A percentile compares a stretch with the other conserved stretches of the same genome.
These are phyloP conservation scores for Harrya chromipes DNA, from an alignment of 768 basidiomycete species.

Conservation along the genomic window DNA sequence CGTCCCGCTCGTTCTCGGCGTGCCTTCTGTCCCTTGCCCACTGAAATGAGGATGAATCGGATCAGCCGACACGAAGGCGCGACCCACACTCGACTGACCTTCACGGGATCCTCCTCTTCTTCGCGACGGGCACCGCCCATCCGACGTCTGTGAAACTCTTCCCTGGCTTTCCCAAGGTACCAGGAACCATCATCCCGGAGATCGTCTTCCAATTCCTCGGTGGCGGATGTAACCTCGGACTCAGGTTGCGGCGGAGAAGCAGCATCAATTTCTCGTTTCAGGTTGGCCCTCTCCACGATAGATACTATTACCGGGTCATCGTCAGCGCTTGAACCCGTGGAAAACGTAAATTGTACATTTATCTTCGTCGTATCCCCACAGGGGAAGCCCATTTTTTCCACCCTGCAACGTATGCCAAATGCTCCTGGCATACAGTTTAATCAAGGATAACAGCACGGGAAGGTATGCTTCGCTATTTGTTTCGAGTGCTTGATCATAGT, in stretches of 20 bases:
- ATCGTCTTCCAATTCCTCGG: slow-evolving; percentile 29
- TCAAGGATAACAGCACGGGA: slow-evolving; percentile 78
- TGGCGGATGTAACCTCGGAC: slow-evolving; percentile 5
- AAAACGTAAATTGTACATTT: slow-evolving; percentile 17
- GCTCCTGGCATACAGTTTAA: slow-evolving; percentile 79
- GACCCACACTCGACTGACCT: slow-evolving; percentile 41
- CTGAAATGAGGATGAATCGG: slow-evolving; percentile 34
- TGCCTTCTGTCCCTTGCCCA: slow-evolving; percentile 77
- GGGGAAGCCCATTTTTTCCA: slow-evolving; percentile 60
- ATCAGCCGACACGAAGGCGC: slow-evolving; percentile 1
- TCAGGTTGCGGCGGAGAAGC: slow-evolving; percentile 8
- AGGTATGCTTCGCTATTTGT: slow-evolving; percentile 88
- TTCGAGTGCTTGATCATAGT: slow-evolving; percentile 88
- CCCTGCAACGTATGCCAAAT: slow-evolving; percentile 80
- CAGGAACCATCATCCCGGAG: slow-evolving; percentile 58
- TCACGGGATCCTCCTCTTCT: slow-evolving; percentile 70
- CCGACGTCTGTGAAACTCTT: slow-evolving; percentile 65
- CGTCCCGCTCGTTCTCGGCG: slow-evolving; percentile 68
- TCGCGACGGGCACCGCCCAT: slow-evolving; percentile 38
- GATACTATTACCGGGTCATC: slow-evolving; percentile 14
- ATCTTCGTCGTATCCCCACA: slow-evolving; percentile 63
- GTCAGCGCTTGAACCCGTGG: slow-evolving; percentile 7
- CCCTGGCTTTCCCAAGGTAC: slow-evolving; percentile 81
- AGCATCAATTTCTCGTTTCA: slow-evolving; percentile 27
- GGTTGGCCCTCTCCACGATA: slow-evolving; percentile 17